Evolutionary conservation across 352 stramenopile species (phyloP), one percentile per base, ranked within the genome.

Genomic region (Pythium aristosporum): DNA sequence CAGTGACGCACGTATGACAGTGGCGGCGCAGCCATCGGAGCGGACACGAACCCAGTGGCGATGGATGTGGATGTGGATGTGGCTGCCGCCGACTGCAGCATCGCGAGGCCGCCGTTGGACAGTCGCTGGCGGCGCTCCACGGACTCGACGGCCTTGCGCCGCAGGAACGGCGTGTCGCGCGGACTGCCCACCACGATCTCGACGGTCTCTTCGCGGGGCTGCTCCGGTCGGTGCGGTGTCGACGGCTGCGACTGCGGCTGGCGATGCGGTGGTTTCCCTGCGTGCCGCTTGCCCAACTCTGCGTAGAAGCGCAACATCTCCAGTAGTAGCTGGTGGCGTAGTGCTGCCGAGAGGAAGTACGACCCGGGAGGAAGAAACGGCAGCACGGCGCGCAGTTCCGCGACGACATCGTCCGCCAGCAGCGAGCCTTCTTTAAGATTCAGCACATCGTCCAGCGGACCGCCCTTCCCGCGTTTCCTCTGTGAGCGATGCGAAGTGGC

Each of bases 101-200:
- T 72, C 10, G 79, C 74, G 42, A 73, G 65, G 20, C 72, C 80
- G 8, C 76, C 72, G 11, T 69, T 76, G 3, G 74, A 49, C 56
- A 85, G 70, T 48, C 71, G 71, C 43, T 76, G 73, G n/a, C 76
- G 69, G 15, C 77, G 68, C 28, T 79, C 72, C 30, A 87, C 56
- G 30, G 62, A 63, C 57, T 91, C 78, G 5, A 86, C 57, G 9
- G 82, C 82, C 65, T 91, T 91, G 36, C 80, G 78, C 23, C 82
- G 71, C 57, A 88, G 67, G 61, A 88, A 91, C 20, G 80, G 82
- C 59, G 80, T 89, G 60, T 91, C 77, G 61, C 82, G 72, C 57
- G 79, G 82, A 63, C 80, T 91, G 7, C 78, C 79, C 28, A 89
- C 32, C 16, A 78, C 39, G 12, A 87, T 59, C n/a, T 84, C 78